Conservation (phyloP, 2,329 filamentous ascomycete species). For the Diplocarpon mali region DNA sequence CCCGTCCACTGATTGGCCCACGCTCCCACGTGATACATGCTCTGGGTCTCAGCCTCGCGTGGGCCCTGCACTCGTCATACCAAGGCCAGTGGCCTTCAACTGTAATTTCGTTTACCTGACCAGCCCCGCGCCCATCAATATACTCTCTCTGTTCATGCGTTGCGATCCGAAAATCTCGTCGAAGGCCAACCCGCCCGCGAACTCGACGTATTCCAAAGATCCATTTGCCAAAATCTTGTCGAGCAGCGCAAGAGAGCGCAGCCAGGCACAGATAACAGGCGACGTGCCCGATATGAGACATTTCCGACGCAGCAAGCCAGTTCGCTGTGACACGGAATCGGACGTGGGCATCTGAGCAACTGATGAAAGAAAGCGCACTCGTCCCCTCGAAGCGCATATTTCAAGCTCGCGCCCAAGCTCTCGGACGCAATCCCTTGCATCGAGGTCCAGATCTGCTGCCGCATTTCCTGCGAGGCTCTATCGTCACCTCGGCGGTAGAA, state of each 20-base stretch:
- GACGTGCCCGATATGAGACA: conserved; percentile 13
- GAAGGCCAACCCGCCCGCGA: no score
- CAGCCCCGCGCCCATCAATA: conserved; percentile 3
- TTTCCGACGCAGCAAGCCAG: conserved; percentile 5
- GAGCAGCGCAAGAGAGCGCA: no score
- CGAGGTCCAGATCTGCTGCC: background rate
- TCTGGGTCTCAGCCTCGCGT: conserved; percentile 5
- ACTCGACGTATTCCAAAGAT: no score
- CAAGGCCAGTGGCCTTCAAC: background rate
- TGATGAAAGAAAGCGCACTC: background rate
- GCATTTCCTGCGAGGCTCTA: no score
- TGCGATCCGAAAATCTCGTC: background rate
- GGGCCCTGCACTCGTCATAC: conserved; percentile 6
- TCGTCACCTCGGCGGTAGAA: background rate
- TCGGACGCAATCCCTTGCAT: background rate
- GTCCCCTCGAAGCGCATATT: background rate
- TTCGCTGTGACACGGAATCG: conserved; percentile 3
- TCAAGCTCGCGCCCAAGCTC: no score
- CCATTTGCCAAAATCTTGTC: no score
- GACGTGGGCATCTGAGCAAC: conserved; percentile 1
- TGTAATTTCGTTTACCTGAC: conserved; percentile 8
- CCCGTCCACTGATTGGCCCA: no score
- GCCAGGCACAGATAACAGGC: background rate
- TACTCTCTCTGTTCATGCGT: conserved; percentile 1
- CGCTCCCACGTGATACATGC: conserved; percentile 1